These are phyloP conservation scores for Boletales sp. DNA, from an alignment of 768 basidiomycete genomes.

Conservation along the genomic window DNA sequence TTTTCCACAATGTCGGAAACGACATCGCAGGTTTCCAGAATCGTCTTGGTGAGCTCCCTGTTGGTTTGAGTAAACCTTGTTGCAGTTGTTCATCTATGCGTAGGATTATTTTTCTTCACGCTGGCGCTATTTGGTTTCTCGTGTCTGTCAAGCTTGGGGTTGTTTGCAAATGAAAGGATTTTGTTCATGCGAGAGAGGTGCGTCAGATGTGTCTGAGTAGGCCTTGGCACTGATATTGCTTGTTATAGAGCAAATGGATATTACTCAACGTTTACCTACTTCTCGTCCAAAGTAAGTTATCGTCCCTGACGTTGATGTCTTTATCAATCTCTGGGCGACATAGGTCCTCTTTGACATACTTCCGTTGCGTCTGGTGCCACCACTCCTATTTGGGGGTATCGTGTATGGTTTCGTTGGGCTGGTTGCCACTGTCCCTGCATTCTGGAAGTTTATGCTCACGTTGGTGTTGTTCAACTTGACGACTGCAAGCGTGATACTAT, in stretches of 20 bases:
- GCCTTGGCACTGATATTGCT: not conserved
- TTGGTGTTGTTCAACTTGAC: constrained; percentile 96
- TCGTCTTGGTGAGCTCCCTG: constrained; percentile 57
- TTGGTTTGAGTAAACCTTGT: not conserved
- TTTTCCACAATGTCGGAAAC: constrained; percentile 85
- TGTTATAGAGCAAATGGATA: constrained; percentile 85
- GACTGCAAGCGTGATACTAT: constrained; percentile 87
- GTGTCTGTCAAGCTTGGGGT: constrained; percentile 86
- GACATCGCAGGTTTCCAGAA: constrained; percentile 99
- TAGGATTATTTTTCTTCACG: constrained; percentile 95
- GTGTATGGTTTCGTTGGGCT: constrained; percentile 94
- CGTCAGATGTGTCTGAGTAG: constrained; percentile 11
- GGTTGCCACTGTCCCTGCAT: constrained; percentile 81
- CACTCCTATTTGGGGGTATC: constrained; percentile 92
- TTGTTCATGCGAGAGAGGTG: constrained; percentile 98
- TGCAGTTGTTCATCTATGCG: not conserved
- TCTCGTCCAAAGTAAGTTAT: constrained; percentile 74
- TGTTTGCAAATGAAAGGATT: constrained; percentile 94
- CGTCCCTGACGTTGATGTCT: not conserved
- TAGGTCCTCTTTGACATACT: constrained; percentile 95
- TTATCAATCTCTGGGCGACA: not conserved
- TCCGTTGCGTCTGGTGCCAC: constrained; percentile 90
- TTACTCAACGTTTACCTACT: constrained; percentile 96
- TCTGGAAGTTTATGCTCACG: constrained; percentile 98
- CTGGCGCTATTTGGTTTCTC: constrained; percentile 97